Evolutionary conservation across 2,329 filamentous ascomycete genomes (phyloP), one percentile per base, ranked within the genome.

Genomic region (Uncinocarpus reesii): DNA sequence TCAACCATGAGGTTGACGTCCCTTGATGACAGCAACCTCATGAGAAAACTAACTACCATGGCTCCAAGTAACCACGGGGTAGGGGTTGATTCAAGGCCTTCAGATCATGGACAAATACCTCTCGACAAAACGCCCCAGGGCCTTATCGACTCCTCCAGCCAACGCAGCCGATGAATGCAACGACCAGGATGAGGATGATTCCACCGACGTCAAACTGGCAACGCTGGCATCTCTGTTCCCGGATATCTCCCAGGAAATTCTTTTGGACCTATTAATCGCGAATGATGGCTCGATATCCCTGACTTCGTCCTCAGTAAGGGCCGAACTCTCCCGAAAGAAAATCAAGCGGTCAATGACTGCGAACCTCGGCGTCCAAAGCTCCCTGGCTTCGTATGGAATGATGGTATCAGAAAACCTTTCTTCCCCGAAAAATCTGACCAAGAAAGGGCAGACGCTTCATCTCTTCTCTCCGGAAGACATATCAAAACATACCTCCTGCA

Each of bases 161-260:
- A 3, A 20, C 29, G n/a, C 28, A n/a, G 37, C 15, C 6, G 15
- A 11, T n/a, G 15, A 47, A 26, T 8, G 7, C 7, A 20, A 20
- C 8, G 43, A 20, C 26, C 31, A 50, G n/a, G n/a, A 6, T 11
- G 8, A 59, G 31, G 23, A 88, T 13, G 85, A 94, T 40, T 81
- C 84, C 1, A 98, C 92, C 0, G 92, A 96, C 53, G 73, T 93
- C 57, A 96, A 95, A 60, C 69, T 98, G 11, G 88, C 88, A 1
- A 71, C 94, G 1, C 70, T 98, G 2, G 77, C 83, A 1, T 96
- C 92, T 0, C 68, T 95, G 0, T 76, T 88, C 55, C 79, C 85
- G 0, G 62, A 71, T 0, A 55, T 81, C 3, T 73, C 79, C 6
- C 80, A 84, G 40, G 78, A 82, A 29, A 71, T 74, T 0, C 71